phyloP scores from a whole-genome alignment of 352 stramenopile species.

The Phytophthora vignae region DNA sequence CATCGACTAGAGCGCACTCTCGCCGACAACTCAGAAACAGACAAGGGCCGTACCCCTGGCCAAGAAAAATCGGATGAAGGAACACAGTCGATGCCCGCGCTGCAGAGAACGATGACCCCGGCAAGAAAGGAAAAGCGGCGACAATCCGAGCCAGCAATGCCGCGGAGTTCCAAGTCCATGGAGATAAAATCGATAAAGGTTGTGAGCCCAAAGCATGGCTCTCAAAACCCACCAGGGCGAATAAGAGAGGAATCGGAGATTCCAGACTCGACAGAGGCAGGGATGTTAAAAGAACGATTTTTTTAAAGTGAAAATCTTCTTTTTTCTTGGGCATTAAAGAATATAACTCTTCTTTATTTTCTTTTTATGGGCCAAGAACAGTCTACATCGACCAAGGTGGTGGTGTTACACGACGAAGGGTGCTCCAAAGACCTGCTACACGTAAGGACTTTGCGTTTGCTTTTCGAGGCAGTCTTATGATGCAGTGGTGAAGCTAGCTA shows the following conservation, averaged over 20 bases:
- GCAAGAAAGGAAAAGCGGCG: constrained; percentile 15
- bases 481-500: too few relatives aligned
- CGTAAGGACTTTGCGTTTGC: too few relatives aligned
- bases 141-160: constrained; percentile 13
- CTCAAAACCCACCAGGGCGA: background rate
- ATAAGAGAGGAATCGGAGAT: background rate
- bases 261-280: background rate
- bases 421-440: too few relatives aligned
- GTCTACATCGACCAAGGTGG: too few relatives aligned
- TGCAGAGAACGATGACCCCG: constrained; percentile 17
- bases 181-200: constrained; percentile 19
- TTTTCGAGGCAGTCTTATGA: too few relatives aligned
- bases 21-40: constrained; percentile 6
- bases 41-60: background rate
- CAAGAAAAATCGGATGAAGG: constrained; percentile 1
- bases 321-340: too few relatives aligned
- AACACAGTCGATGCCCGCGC: constrained; percentile 1
- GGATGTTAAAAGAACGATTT: too few relatives aligned
- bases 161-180: constrained; percentile 11
- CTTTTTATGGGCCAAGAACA: too few relatives aligned
- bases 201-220: constrained; percentile 19
- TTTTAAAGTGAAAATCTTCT: too few relatives aligned
- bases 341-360: too few relatives aligned
- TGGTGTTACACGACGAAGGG: too few relatives aligned
- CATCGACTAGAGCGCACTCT: constrained; percentile 23